Conservation (phyloP, 139 green algal genomes). For the Tetradesmus lagerheimii region DNA sequence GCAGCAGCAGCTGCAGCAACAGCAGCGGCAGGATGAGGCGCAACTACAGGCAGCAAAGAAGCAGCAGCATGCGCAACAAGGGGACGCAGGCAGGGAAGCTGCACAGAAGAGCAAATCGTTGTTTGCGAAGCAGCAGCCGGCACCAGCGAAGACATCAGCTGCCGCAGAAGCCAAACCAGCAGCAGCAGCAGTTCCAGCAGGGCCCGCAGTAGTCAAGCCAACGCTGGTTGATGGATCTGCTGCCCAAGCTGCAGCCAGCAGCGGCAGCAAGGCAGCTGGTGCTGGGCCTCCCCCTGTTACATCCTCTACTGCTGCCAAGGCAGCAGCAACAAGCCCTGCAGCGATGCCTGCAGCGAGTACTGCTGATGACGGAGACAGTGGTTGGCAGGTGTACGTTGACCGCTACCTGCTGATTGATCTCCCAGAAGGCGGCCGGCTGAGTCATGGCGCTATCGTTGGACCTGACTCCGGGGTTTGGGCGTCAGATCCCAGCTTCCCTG, state of each 20-base stretch:
- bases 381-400: conserved; percentile 43
- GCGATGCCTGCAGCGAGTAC: neutral
- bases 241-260: neutral
- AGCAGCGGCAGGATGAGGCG: neutral
- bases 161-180: neutral
- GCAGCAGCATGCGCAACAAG: conserved; percentile 28
- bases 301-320: neutral
- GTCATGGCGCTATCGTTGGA: conserved; percentile 28
- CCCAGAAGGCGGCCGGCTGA: conserved; percentile 3
- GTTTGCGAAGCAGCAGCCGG: neutral
- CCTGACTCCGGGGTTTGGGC: conserved; percentile 30
- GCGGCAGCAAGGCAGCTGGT: neutral
- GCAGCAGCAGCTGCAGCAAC: conserved; percentile 12
- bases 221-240: neutral
- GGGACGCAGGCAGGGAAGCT: neutral
- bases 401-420: conserved; percentile 30
- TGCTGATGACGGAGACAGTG: neutral
- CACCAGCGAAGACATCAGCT: neutral
- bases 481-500: conserved; percentile 24
- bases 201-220: neutral
- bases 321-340: neutral
- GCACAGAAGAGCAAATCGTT: neutral
- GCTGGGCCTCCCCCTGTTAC: neutral
- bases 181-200: conserved; percentile 12
- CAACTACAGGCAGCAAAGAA: neutral